Percentiles rank a stretch among this genome's conserved stretches.
Conservation (phyloP, 345 rosid species). For the Boechera retrofracta region DNA sequence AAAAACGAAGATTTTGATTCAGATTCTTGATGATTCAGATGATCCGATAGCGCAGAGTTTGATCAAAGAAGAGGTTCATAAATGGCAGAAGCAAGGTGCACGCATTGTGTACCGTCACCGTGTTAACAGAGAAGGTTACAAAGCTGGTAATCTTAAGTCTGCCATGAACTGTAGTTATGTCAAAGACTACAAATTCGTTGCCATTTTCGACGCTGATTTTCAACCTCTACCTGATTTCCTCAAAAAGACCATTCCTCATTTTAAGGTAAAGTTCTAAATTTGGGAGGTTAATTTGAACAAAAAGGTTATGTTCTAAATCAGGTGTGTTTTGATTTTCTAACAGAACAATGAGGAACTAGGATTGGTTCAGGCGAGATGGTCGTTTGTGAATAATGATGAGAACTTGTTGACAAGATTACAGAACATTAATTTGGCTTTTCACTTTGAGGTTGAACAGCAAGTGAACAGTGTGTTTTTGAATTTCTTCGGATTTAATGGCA, state of each 20-base stretch:
- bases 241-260: conserved; percentile 82
- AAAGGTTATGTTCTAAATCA: not conserved
- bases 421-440: conserved; percentile 85
- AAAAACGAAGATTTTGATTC: conserved; percentile 73
- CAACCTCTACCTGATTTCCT: conserved; percentile 90
- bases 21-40: conserved; percentile 89
- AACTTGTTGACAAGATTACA: conserved; percentile 87
- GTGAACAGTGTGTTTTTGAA: conserved; percentile 82
- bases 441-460: conserved; percentile 97
- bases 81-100: conserved; percentile 91
- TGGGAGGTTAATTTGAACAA: not conserved
- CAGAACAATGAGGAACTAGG: conserved; percentile 87
- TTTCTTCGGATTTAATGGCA: conserved; percentile 95
- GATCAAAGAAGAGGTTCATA: conserved; percentile 84
- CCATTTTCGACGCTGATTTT: conserved; percentile 96
- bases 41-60: conserved; percentile 70
- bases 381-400: conserved; percentile 93
- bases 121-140: conserved; percentile 84
- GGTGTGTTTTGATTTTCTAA: not conserved
- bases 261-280: conserved; percentile 52
- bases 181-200: conserved; percentile 87
- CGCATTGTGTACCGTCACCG: conserved; percentile 84
- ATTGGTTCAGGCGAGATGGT: conserved; percentile 94
- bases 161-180: conserved; percentile 95
- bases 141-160: conserved; percentile 97